phyloP scores from a whole-genome alignment of 768 basidiomycete genomes.

The Lyophyllum shimeji region DNA sequence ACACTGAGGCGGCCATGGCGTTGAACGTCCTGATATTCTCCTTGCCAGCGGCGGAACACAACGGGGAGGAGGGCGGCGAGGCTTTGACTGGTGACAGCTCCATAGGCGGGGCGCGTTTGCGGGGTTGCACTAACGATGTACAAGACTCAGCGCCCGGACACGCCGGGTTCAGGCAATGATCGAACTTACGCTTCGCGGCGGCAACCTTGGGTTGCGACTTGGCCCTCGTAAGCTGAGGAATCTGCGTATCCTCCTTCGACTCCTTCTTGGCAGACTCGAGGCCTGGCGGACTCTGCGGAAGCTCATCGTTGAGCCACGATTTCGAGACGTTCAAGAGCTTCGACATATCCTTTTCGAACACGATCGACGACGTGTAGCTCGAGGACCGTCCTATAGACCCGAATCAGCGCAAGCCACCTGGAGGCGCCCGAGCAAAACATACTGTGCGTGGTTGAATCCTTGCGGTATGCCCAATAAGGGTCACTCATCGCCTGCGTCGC shows the following conservation, averaged over 20 bases:
- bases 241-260: slow-evolving; percentile 10
- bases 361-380: slow-evolving; percentile 45
- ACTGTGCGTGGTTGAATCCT: slow-evolving; percentile 41
- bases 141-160: neutral
- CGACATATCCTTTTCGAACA: slow-evolving; percentile 50
- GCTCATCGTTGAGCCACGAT: slow-evolving; percentile 29
- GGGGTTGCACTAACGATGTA: slow-evolving; percentile 26
- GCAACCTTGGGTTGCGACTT: slow-evolving; percentile 47
- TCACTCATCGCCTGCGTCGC: slow-evolving; percentile 66
- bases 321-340: slow-evolving; percentile 37
- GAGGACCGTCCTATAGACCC: slow-evolving; percentile 41
- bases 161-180: neutral
- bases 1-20: slow-evolving; percentile 17
- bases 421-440: slow-evolving; percentile 19
- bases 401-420: slow-evolving; percentile 1
- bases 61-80: slow-evolving; percentile 46
- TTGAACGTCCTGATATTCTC: slow-evolving; percentile 39
- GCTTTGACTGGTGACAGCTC: slow-evolving; percentile 54
- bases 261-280: slow-evolving; percentile 10
- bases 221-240: slow-evolving; percentile 25
- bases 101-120: slow-evolving; percentile 36
- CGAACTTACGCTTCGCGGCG: slow-evolving; percentile 34
- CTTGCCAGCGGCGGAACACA: slow-evolving; percentile 32
- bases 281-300: slow-evolving; percentile 34
- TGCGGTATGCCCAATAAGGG: slow-evolving; percentile 55